These are phyloP conservation scores for Fusarium xyrophilum DNA, from an alignment of 2,329 filamentous ascomycete species.

Conservation along the genomic window DNA sequence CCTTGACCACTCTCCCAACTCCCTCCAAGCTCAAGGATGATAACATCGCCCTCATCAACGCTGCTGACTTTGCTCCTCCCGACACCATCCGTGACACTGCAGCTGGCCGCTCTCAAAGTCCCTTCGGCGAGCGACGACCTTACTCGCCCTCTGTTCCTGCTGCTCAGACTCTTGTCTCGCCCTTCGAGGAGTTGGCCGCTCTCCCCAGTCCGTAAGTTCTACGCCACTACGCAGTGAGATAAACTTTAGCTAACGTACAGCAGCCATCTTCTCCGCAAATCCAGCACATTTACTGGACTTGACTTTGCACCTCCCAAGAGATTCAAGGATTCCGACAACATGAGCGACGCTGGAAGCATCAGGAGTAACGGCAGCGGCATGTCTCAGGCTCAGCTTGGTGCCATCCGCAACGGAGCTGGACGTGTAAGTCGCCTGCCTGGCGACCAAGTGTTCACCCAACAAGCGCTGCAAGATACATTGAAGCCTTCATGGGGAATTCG, in stretches of 20 bases:
- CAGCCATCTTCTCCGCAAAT: conserved; percentile 77
- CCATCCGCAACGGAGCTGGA: conserved; percentile 83
- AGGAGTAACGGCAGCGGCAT: conserved; percentile 73
- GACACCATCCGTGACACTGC: conserved; percentile 69
- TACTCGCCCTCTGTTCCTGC: conserved; percentile 77
- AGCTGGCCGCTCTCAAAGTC: conserved; percentile 72
- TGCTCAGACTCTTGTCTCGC: conserved; percentile 79
- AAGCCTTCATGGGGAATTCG: conserved; percentile 68
- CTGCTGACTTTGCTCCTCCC: conserved; percentile 88
- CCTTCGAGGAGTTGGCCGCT: conserved; percentile 84
- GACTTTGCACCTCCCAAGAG: conserved; percentile 83
- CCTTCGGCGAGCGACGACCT: conserved; percentile 68
- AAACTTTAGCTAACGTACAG: conserved; percentile 37
- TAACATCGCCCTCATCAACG: conserved; percentile 69
- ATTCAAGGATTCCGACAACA: conserved; percentile 68
- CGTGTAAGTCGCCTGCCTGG: conserved; percentile 84
- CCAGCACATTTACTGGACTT: conserved; percentile 76
- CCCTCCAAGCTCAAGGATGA: conserved; percentile 87
- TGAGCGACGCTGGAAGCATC: conserved; percentile 73
- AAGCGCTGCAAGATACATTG: conserved; percentile 67
- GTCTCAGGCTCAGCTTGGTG: conserved; percentile 71
- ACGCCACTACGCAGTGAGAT: neutral
- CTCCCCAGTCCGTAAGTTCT: conserved; percentile 89
- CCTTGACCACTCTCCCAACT: conserved; percentile 80
- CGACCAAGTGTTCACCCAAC: conserved; percentile 79